Percentiles rank a stretch among this genome's conserved stretches.
Conservation (phyloP, 1,284 basidiomycete species). For the Naganishia sp. region DNA sequence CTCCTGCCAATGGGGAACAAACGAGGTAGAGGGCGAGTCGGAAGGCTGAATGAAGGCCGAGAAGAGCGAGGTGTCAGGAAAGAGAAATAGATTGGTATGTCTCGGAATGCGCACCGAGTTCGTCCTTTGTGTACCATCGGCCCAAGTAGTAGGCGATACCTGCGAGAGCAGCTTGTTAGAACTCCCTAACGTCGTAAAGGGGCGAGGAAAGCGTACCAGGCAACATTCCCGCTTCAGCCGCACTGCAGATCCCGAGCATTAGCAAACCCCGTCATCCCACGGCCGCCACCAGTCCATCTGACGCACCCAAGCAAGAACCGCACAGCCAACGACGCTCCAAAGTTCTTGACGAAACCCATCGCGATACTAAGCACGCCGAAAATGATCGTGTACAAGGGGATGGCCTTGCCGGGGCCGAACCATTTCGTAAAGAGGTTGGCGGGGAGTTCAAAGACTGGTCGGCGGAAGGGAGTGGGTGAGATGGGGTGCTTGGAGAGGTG, state of each 20-base stretch:
- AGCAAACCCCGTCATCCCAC: neutral
- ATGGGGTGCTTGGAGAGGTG: too few species aligned
- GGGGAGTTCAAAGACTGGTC: constrained; percentile 27
- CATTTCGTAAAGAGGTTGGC: constrained; percentile 34
- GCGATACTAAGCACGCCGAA: constrained; percentile 31
- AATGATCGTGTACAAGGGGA: constrained; percentile 32
- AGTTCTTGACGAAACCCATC: constrained; percentile 28
- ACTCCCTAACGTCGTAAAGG: neutral
- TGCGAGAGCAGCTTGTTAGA: neutral
- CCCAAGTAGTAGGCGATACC: constrained; percentile 44
- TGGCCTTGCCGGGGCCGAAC: constrained; percentile 30
- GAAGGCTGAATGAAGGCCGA: too few species aligned
- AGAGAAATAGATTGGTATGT: too few species aligned
- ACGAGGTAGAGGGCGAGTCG: constrained; percentile 31
- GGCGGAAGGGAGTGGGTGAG: too few species aligned
- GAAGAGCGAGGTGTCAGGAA: too few species aligned
- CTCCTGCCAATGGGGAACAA: constrained; percentile 31
- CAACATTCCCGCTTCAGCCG: constrained; percentile 42
- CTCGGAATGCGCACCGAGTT: too few species aligned
- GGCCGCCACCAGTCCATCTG: neutral
- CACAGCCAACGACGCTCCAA: constrained; percentile 37
- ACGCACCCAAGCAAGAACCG: constrained; percentile 45
- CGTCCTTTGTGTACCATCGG: constrained; percentile 40
- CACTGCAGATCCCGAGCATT: neutral
- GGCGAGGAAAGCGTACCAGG: neutral